Evolutionary conservation across 1,284 basidiomycete species (phyloP), one percentile per base, ranked within the genome.

Genomic region (Ceratobasidium theobromae): DNA sequence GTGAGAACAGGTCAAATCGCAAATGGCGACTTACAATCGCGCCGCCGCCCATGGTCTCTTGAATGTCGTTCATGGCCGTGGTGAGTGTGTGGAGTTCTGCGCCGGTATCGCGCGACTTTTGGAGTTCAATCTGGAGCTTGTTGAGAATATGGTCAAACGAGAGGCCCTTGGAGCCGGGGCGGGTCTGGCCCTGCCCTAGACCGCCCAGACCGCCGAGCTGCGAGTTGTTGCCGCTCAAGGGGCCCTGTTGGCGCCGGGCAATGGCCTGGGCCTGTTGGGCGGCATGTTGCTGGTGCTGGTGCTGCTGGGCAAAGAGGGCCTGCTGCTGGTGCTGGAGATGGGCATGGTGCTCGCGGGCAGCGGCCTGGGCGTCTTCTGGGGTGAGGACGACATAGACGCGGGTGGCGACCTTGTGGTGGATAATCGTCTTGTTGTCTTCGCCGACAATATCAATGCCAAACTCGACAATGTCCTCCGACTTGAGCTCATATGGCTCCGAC

Each of bases 401-500:
- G 12, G 95, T 94, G 9, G 96, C 93, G 41, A 99, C 97, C 76
- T 98, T 98, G 80, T 98, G 95, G 77, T 99, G 96, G 53, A 99
- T 89, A 69, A 98, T 95, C 0, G 94, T 95, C 78, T 95, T 94
- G 82, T 97, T 98, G 80, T 99, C 97, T 74, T 99, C 96, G 69
- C 93, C 93, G 66, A 98, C 91, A 69, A 99, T 99, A 79, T 99
- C 97, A 75, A 99, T 99, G 68, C 96, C 95, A 75, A 98, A 98
- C 85, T 98, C 95, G 69, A 93, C 88, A 70, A 95, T 89, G 75
- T 98, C 95, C 73, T 97, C 95, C 51, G 86, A 89, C 79, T 97
- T 95, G 45, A 99, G 85, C 77, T 98, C 93, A 71, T 87, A 96
- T 0, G 94, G 92, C 33, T 97, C 92, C 0, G 91, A 95, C 78